Evolutionary conservation across 371 early-diverging fungal genomes (phyloP).

Genomic region (Dinochytrium kinnereticum): DNA sequence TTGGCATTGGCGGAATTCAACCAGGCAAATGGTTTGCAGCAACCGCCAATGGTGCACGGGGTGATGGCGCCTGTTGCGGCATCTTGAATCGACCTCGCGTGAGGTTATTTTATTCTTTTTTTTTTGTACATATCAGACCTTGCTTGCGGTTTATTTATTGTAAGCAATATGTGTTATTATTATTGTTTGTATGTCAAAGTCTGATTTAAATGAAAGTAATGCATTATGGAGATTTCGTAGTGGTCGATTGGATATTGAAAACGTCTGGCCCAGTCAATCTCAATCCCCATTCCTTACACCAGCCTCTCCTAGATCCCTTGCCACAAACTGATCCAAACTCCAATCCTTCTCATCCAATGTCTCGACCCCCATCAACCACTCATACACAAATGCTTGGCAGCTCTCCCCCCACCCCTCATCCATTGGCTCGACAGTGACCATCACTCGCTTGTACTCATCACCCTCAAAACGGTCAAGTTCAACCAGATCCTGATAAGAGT

Average conservation of each 20-base stretch:
- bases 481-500: not conserved
- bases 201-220: too few species aligned
- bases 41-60: not conserved
- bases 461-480: not conserved
- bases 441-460: not conserved
- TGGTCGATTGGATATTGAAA: too few species aligned
- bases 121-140: too few species aligned
- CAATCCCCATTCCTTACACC: not conserved
- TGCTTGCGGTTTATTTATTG: too few species aligned
- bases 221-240: too few species aligned
- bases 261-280: not conserved
- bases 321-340: slow-evolving; percentile 4
- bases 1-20: not conserved
- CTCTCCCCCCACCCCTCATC: not conserved
- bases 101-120: too few species aligned
- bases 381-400: not conserved
- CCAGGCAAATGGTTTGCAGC: not conserved
- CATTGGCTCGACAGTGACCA: slow-evolving; percentile 6
- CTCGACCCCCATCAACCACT: not conserved
- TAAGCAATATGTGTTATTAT: too few species aligned
- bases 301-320: not conserved
- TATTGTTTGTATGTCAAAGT: too few species aligned
- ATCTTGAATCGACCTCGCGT: too few species aligned
- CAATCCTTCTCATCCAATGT: slow-evolving; percentile 2
- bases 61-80: not conserved